Evolutionary conservation across 2,329 filamentous ascomycete species (phyloP).

Genomic region (Arthrocladium fulminans): DNA sequence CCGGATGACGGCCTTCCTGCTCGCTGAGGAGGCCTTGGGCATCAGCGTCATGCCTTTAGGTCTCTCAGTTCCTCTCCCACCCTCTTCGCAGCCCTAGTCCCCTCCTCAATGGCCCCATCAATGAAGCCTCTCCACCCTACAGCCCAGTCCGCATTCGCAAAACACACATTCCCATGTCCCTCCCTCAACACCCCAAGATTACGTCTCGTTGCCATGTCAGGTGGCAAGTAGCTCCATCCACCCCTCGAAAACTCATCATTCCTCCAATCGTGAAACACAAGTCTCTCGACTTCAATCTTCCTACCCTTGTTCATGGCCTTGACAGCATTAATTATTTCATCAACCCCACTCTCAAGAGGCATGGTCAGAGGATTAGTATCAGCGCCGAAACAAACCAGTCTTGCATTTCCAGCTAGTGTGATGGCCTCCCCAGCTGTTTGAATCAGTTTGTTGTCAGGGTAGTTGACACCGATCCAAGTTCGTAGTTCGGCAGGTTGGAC

Average conservation of each 20-base stretch:
- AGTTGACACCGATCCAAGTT: slow-evolving; percentile 37
- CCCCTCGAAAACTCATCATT: slow-evolving; percentile 16
- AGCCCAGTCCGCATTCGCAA: slow-evolving; percentile 30
- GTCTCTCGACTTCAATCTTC: slow-evolving; percentile 22
- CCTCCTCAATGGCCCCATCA: slow-evolving; percentile 29
- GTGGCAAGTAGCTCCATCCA: slow-evolving; percentile 8
- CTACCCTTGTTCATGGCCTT: slow-evolving; percentile 26
- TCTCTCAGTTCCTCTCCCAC: slow-evolving; percentile 18
- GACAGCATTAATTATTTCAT: slow-evolving; percentile 28
- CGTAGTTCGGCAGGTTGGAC: slow-evolving; percentile 33
- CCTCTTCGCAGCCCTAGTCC: slow-evolving; percentile 27
- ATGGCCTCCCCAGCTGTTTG: slow-evolving; percentile 40
- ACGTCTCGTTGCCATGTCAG: background rate
- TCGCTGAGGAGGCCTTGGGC: too few species aligned
- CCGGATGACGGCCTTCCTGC: too few species aligned
- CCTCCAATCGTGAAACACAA: slow-evolving; percentile 19
- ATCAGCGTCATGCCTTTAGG: too few species aligned
- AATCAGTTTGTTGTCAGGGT: slow-evolving; percentile 36
- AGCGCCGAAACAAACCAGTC: slow-evolving; percentile 41
- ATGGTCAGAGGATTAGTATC: slow-evolving; percentile 36
- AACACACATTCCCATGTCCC: slow-evolving; percentile 23
- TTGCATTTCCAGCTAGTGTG: slow-evolving; percentile 39
- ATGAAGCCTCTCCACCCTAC: slow-evolving; percentile 29
- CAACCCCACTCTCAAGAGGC: slow-evolving; percentile 35
- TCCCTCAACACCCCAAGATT: slow-evolving; percentile 23